Conservation (phyloP, 1,284 basidiomycete genomes). For the Trametes sp. region DNA sequence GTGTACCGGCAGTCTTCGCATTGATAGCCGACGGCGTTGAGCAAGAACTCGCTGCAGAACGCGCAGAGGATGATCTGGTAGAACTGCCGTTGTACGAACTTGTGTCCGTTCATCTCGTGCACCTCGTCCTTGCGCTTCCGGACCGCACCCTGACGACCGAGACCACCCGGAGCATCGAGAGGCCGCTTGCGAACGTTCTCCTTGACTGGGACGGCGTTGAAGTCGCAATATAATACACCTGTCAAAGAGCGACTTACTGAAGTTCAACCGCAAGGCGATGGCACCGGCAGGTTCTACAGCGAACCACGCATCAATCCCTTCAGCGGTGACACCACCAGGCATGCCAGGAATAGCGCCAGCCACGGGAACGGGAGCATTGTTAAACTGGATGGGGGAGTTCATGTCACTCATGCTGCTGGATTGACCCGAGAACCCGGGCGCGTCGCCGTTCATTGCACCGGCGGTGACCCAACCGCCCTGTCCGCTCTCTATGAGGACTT, state of each 20-base stretch:
- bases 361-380: constrained; percentile 40
- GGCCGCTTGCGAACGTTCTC: constrained; percentile 96
- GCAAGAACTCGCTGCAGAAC: constrained; percentile 96
- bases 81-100: constrained; percentile 97
- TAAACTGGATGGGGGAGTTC: constrained; percentile 64
- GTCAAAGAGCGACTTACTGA: constrained; percentile 65
- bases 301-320: constrained; percentile 98
- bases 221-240: constrained; percentile 26
- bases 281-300: constrained; percentile 98
- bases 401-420: constrained; percentile 56
- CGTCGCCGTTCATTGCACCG: constrained; percentile 77
- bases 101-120: constrained; percentile 99
- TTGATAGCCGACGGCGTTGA: constrained; percentile 97
- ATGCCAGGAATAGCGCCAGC: constrained; percentile 42
- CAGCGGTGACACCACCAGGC: constrained; percentile 48
- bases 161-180: constrained; percentile 86
- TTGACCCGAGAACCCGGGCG: constrained; percentile 46
- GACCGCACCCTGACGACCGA: constrained; percentile 97
- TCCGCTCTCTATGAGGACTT: constrained; percentile 85
- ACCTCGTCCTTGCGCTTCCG: constrained; percentile 98
- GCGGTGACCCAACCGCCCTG: constrained; percentile 96
- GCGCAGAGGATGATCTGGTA: constrained; percentile 99
- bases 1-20: constrained; percentile 99
- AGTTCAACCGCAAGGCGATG: constrained; percentile 85
- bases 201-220: constrained; percentile 70